Conservation (phyloP, 2,329 filamentous ascomycete species). For the Proliferodiscus dingleyae region DNA sequence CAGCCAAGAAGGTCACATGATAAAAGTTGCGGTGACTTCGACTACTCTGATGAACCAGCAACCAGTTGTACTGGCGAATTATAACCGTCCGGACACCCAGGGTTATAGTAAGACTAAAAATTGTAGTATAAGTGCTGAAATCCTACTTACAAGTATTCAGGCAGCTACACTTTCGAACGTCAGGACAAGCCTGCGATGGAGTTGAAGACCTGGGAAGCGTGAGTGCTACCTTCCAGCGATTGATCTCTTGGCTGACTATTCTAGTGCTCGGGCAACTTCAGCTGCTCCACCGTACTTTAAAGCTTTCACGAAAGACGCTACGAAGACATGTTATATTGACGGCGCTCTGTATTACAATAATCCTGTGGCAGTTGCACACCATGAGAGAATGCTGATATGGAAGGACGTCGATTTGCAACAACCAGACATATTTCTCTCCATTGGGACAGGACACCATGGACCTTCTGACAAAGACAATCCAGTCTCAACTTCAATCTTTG, state of each 20-base stretch:
- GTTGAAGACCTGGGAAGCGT: constrained; percentile 8
- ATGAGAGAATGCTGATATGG: constrained; percentile 3
- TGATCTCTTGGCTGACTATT: not conserved
- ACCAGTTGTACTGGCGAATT: constrained; percentile 2
- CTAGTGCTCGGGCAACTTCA: not conserved
- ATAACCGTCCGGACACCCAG: constrained; percentile 7
- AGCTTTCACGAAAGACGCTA: not conserved
- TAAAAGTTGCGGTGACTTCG: constrained; percentile 4
- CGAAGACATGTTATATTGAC: constrained; percentile 1
- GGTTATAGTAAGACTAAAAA: too few species aligned
- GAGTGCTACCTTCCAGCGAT: not conserved
- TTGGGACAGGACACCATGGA: constrained; percentile 3
- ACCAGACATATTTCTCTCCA: constrained; percentile 7
- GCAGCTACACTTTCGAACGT: constrained; percentile 2
- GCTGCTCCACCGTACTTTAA: not conserved
- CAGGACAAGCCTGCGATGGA: not conserved
- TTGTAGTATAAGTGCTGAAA: too few species aligned
- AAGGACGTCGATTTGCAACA: not conserved
- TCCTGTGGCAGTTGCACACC: not conserved
- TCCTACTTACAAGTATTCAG: too few species aligned
- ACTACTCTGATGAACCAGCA: constrained; percentile 1
- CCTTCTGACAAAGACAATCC: not conserved
- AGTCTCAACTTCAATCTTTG: too few species aligned
- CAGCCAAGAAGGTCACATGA: not conserved
- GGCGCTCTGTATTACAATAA: constrained; percentile 3